Base-by-base conservation (phyloP, 1,284 basidiomycete genomes). In the Austroboletus niveus region DNA sequence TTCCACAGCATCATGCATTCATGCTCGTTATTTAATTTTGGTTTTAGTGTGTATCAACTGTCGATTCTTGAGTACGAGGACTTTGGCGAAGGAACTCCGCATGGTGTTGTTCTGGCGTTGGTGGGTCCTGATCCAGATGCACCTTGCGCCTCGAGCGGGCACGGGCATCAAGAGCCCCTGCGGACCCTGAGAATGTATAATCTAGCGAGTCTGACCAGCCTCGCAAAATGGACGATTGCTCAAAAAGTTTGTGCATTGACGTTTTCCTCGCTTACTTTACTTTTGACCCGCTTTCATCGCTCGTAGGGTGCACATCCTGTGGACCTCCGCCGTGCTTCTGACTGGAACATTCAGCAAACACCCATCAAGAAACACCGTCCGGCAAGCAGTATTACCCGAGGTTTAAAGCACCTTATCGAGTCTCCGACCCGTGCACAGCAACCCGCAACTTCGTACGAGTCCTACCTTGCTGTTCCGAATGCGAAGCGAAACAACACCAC, bases 181-280 rank as follows among this genome's bases (percentile, higher is more conserved):
- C 75, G 83, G 40, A 73, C 75, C 7, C 65, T 90, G 43, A 79
- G 89, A 32, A 90, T 92, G 88, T 92, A 92, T 63, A 92, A 84
- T 60, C 73, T 92, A 20, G 73, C 81, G 10, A 89, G 88, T 62
- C 70, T 92, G 6, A 77, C 78, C 14, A 89, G 79, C 59, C 73
- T 92, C 10, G 87, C 85, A 2, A 84, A 82, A 61, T 91, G 85
- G 85, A 75, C 81, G 1, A 70, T 84, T 15, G 71, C 81, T 10
- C 81, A 85, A 55, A 85, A 83, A 69, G 89, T 85, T 56, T 39
- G 70, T 62, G 14, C 11, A 36, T 39, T 15, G 10, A n/a, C 15
- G 10, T 15, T 39, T 2, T 15, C 15, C 15, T 53, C 30, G 4
- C 46, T 20, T 50, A 31, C 53, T 49, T 51, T 52, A 31, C 15